These are phyloP conservation scores for Ustilago loliicola DNA, from an alignment of 1,284 basidiomycete species.

Conservation along the genomic window DNA sequence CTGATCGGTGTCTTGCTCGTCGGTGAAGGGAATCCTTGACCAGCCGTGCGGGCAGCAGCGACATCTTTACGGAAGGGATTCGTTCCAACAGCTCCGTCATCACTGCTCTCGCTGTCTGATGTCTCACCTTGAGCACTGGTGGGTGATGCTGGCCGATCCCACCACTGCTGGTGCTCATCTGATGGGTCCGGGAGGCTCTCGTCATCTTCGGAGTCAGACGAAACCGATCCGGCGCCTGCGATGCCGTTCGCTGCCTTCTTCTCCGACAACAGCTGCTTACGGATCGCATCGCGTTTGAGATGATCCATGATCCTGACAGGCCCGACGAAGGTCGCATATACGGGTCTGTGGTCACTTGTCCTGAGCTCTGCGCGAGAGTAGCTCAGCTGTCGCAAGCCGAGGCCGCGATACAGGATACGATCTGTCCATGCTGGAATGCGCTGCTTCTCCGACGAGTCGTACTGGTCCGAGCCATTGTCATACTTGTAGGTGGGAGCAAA, in stretches of 20 bases:
- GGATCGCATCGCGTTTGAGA: slow-evolving; percentile 79
- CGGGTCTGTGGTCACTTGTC: slow-evolving; percentile 94
- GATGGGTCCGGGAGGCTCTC: slow-evolving; percentile 50
- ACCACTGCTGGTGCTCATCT: slow-evolving; percentile 46
- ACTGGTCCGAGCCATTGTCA: slow-evolving; percentile 80
- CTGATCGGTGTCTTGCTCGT: slow-evolving; percentile 5
- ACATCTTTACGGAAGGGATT: slow-evolving; percentile 27
- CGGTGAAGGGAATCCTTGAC: slow-evolving; percentile 1
- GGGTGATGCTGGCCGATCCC: slow-evolving; percentile 20
- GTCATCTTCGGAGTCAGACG: slow-evolving; percentile 31
- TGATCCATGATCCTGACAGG: slow-evolving; percentile 84
- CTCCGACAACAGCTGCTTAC: slow-evolving; percentile 73
- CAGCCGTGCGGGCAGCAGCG: background rate
- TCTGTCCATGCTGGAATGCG: slow-evolving; percentile 93
- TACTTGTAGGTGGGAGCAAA: slow-evolving; percentile 93
- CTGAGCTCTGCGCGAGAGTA: slow-evolving; percentile 81
- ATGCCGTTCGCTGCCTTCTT: slow-evolving; percentile 37
- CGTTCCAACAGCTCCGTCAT: slow-evolving; percentile 4
- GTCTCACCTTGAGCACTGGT: background rate
- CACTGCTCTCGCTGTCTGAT: slow-evolving; percentile 23
- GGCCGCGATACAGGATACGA: slow-evolving; percentile 79
- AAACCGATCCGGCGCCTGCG: slow-evolving; percentile 10
- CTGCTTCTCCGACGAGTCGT: slow-evolving; percentile 96
- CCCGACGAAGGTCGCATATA: slow-evolving; percentile 85
- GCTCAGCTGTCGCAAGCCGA: slow-evolving; percentile 57